phyloP scores from a whole-genome alignment of 768 basidiomycete genomes.

The Termitomyces sp. region DNA sequence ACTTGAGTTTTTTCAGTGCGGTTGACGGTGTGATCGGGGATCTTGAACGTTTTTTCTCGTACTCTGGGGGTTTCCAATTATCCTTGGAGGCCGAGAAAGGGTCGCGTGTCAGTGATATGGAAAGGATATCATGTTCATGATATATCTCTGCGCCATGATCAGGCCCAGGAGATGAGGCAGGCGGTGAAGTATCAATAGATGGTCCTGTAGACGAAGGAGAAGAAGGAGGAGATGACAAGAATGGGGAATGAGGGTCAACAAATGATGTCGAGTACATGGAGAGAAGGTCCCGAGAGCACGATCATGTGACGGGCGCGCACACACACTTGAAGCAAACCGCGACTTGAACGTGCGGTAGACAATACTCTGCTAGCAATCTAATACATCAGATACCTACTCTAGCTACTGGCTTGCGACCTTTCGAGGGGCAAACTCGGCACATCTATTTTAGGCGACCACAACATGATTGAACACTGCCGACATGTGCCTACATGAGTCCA shows the following conservation, averaged over 20 bases:
- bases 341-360: too few relatives aligned
- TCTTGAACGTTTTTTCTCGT: constrained; percentile 31
- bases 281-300: constrained; percentile 4
- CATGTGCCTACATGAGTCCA: not conserved
- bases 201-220: constrained; percentile 44
- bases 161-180: constrained; percentile 23
- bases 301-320: constrained; percentile 14
- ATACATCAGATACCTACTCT: not conserved
- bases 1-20: constrained; percentile 13
- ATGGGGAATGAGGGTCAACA: constrained; percentile 19
- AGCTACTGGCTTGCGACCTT: not conserved
- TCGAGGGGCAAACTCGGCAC: not conserved
- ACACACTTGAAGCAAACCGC: too few relatives aligned
- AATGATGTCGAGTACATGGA: constrained; percentile 10
- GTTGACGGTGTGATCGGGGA: constrained; percentile 11
- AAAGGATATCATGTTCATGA: constrained; percentile 10
- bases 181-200: constrained; percentile 22
- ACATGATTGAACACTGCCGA: not conserved
- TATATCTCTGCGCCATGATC: constrained; percentile 5
- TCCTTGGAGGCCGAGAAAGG: constrained; percentile 43
- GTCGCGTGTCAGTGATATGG: constrained; percentile 35
- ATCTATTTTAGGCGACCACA: too few relatives aligned
- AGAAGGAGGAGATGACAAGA: constrained; percentile 46
- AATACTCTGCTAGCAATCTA: not conserved
- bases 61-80: constrained; percentile 33